A percentile compares a stretch with the other conserved stretches of the same genome.
phyloP scores from a whole-genome alignment of 768 basidiomycete genomes.

The Suillus tomentosus region DNA sequence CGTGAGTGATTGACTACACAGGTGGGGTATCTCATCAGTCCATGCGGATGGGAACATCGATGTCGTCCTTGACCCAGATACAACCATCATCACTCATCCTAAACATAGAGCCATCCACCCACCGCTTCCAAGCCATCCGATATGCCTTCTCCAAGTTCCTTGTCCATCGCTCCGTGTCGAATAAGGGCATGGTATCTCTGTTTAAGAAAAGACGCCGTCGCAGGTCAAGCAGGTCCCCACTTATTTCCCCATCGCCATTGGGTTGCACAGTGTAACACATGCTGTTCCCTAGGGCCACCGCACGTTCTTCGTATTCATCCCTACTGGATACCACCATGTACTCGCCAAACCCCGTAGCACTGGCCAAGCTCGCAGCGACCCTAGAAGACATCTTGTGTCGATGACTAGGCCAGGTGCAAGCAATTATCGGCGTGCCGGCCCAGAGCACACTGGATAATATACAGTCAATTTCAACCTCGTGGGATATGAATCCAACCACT shows the following conservation, averaged over 20 bases:
- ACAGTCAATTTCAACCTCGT: constrained; percentile 9
- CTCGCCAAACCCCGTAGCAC: constrained; percentile 49
- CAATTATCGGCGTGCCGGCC: constrained; percentile 53
- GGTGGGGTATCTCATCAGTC: neutral
- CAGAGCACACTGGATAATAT: constrained; percentile 43
- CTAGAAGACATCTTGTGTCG: constrained; percentile 52
- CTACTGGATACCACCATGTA: constrained; percentile 47
- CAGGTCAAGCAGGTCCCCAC: constrained; percentile 42
- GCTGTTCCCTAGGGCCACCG: constrained; percentile 40
- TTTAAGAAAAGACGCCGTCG: constrained; percentile 43
- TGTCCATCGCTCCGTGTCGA: constrained; percentile 51
- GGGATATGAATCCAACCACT: constrained; percentile 18
- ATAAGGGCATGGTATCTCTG: constrained; percentile 45
- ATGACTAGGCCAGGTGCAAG: constrained; percentile 46
- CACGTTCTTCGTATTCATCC: constrained; percentile 49
- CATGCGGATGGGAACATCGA: constrained; percentile 15
- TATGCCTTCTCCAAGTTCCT: constrained; percentile 49
- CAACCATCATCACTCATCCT: constrained; percentile 33
- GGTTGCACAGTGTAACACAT: constrained; percentile 20
- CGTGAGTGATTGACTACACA: neutral
- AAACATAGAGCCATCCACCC: constrained; percentile 45
- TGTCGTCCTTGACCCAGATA: constrained; percentile 34
- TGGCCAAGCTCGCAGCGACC: constrained; percentile 49
- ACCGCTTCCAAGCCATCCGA: constrained; percentile 46
- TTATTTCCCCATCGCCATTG: constrained; percentile 20